phyloP scores from a whole-genome alignment of 345 rosid genomes.

The Syzygium oleosum region DNA sequence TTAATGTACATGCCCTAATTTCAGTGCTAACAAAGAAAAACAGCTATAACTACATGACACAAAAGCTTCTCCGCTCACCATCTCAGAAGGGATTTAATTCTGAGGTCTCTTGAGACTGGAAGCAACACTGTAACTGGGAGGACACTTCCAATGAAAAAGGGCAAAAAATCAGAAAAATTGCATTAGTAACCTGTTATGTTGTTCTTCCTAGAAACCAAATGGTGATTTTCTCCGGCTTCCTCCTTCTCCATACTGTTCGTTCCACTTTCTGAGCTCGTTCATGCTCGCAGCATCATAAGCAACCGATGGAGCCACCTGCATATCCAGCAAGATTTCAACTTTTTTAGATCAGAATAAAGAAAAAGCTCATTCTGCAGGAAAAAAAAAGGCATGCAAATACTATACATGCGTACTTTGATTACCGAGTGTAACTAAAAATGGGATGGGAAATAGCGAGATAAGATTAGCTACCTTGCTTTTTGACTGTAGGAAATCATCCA shows the following conservation, averaged over 20 bases:
- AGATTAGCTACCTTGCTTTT: conserved; percentile 66
- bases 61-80: neutral
- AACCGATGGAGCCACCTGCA: conserved; percentile 89
- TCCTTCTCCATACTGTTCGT: conserved; percentile 95
- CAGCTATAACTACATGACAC: neutral
- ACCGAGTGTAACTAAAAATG: neutral
- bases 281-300: conserved; percentile 83
- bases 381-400: neutral
- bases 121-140: neutral
- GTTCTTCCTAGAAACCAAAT: conserved; percentile 56
- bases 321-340: neutral
- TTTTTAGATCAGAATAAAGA: neutral
- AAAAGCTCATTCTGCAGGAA: neutral
- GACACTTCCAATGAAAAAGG: neutral
- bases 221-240: conserved; percentile 84
- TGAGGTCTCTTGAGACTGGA: neutral
- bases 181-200: neutral
- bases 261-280: conserved; percentile 98
- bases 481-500: conserved; percentile 76
- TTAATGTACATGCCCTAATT: conserved; percentile 1
- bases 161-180: neutral
- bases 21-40: neutral
- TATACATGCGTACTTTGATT: neutral
- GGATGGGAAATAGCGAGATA: neutral
- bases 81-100: neutral